Percentiles rank a stretch among this genome's conserved stretches.
Evolutionary conservation across 805 yeast genomes (phyloP).

Genomic region (Hagleromyces aurorensis): DNA sequence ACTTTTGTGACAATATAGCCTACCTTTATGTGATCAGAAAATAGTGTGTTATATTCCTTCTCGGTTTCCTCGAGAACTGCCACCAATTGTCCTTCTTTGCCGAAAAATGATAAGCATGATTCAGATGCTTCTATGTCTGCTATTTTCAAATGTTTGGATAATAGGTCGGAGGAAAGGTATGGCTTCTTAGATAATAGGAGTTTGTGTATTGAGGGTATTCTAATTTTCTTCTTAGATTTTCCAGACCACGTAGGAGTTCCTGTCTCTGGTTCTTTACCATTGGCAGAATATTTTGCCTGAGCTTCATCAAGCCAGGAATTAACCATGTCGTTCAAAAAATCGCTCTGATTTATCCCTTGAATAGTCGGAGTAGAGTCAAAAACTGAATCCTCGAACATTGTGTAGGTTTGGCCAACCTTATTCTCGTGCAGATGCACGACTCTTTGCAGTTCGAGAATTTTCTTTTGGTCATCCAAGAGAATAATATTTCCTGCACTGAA

Average conservation of each 20-base stretch:
- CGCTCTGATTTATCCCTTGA: conserved; percentile 7
- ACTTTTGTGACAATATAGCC: conserved; percentile 62
- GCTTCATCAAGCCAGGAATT: conserved; percentile 26
- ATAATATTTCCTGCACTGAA: conserved; percentile 92
- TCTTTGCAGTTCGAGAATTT: conserved; percentile 69
- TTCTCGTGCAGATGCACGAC: conserved; percentile 67
- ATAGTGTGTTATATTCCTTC: conserved; percentile 33
- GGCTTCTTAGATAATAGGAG: conserved; percentile 60
- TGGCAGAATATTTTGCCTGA: conserved; percentile 7
- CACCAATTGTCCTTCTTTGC: conserved; percentile 30
- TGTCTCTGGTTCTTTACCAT: too few relatives aligned
- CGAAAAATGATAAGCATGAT: conserved; percentile 25
- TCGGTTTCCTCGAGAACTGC: conserved; percentile 43
- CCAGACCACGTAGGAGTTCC: too few relatives aligned
- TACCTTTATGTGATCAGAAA: conserved; percentile 30
- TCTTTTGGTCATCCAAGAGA: conserved; percentile 58
- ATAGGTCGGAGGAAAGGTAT: conserved; percentile 69
- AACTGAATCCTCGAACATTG: conserved; percentile 47
- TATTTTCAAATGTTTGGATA: conserved; percentile 48
- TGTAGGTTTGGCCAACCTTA: conserved; percentile 65
- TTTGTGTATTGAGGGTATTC: conserved; percentile 58
- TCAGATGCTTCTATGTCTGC: conserved; percentile 42
- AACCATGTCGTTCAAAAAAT: conserved; percentile 12
- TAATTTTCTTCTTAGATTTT: conserved; percentile 38
- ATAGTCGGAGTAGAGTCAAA: conserved; percentile 25